A percentile compares a stretch with the other conserved stretches of the same genome.
Conservation (phyloP, 2,329 filamentous ascomycete species). For the Monilinia fructigena region DNA sequence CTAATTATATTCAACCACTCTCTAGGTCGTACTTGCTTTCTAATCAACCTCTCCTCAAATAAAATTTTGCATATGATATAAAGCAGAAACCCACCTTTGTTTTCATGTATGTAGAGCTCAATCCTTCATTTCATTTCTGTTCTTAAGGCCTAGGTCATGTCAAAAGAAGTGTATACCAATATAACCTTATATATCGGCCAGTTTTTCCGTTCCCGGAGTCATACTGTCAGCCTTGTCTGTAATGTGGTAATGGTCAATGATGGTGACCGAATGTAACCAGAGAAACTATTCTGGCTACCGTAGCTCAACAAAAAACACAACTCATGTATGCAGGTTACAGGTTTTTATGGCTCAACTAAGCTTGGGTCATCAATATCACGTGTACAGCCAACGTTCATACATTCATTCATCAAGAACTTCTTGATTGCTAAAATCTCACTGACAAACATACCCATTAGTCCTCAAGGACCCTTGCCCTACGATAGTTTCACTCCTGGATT, state of each 20-base stretch:
- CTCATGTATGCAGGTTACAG: too few relatives aligned
- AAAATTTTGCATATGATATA: too few relatives aligned
- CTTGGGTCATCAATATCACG: background rate
- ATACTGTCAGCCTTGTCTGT: background rate
- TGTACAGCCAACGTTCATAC: background rate
- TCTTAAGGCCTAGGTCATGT: too few relatives aligned
- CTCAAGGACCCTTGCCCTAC: background rate
- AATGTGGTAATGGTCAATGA: background rate
- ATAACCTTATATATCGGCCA: too few relatives aligned
- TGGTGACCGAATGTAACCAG: background rate
- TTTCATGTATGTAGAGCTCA: too few relatives aligned
- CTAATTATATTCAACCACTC: too few relatives aligned
- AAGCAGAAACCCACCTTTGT: too few relatives aligned
- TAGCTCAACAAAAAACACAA: background rate
- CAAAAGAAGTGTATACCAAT: too few relatives aligned
- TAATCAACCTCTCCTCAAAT: too few relatives aligned
- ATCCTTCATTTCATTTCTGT: too few relatives aligned
- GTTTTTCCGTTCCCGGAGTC: too few relatives aligned
- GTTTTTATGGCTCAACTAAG: background rate
- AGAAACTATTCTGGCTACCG: background rate
- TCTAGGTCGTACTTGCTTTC: too few relatives aligned
- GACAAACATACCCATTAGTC: background rate
- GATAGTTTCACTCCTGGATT: background rate
- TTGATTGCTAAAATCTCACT: background rate
- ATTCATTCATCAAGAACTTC: background rate